A percentile compares a stretch with the other conserved stretches of the same genome.
phyloP scores from a whole-genome alignment of 1,139 yeast species.

The Geotrichum carabidarum region DNA sequence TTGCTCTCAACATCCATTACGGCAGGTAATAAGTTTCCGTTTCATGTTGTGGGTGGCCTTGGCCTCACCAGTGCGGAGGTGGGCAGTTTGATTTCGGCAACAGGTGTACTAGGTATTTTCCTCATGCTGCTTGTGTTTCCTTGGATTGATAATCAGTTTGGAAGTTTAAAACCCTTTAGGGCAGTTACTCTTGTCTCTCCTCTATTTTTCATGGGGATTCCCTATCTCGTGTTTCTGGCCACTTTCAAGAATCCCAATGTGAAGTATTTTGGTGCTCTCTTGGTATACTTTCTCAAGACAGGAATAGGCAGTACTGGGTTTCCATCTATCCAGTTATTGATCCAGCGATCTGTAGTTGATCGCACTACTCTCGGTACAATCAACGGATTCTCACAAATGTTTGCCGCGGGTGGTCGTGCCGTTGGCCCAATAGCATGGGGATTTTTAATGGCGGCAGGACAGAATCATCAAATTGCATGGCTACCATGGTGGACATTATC shows the following conservation, averaged over 20 bases:
- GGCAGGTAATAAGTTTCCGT: constrained; percentile 43
- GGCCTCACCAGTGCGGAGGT: constrained; percentile 47
- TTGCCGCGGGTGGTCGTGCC: constrained; percentile 53
- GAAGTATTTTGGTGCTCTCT: constrained; percentile 10
- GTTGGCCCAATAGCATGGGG: constrained; percentile 61
- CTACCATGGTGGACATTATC: constrained; percentile 47
- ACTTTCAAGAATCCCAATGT: constrained; percentile 24
- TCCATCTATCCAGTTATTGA: constrained; percentile 32
- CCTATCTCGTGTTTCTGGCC: constrained; percentile 46
- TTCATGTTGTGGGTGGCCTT: constrained; percentile 47
- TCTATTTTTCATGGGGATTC: constrained; percentile 45
- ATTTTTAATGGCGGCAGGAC: constrained; percentile 47
- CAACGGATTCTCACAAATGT: constrained; percentile 36
- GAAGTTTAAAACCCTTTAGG: constrained; percentile 46
- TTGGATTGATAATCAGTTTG: constrained; percentile 48
- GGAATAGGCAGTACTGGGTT: constrained; percentile 27
- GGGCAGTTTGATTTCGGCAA: constrained; percentile 51
- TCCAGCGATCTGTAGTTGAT: constrained; percentile 34
- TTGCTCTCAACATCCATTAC: constrained; percentile 46
- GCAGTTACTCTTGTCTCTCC: constrained; percentile 45
- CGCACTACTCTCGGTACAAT: constrained; percentile 33
- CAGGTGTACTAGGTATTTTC: constrained; percentile 54
- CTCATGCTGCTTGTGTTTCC: constrained; percentile 53
- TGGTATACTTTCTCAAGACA: constrained; percentile 23
- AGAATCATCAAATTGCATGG: constrained; percentile 43